Percentiles rank a stretch among this genome's conserved stretches.
Evolutionary conservation across 2,329 filamentous ascomycete genomes (phyloP).

Genomic region (Paraconiothyrium sp.): DNA sequence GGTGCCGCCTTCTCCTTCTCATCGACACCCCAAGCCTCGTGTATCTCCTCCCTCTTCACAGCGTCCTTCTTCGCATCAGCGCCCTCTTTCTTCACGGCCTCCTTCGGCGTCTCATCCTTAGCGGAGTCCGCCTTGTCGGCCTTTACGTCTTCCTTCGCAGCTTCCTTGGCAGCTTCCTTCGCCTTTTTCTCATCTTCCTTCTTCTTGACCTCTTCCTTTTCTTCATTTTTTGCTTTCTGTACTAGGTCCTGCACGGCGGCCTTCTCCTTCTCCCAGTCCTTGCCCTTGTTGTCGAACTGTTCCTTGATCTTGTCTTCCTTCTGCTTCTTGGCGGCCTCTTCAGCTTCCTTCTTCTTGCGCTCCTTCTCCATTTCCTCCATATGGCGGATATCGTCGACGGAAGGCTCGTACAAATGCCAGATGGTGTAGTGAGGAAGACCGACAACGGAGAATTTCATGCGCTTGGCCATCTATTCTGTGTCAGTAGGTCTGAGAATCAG

Average conservation of each 20-base stretch:
- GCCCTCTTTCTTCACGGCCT: conserved; percentile 33
- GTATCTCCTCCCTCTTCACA: conserved; percentile 32
- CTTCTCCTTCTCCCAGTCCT: conserved; percentile 92
- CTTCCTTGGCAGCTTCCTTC: conserved; percentile 75
- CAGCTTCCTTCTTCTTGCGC: conserved; percentile 78
- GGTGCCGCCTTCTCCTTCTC: conserved; percentile 28
- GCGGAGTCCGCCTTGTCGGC: conserved; percentile 43
- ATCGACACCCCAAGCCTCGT: conserved; percentile 28
- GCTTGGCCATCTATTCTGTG: conserved; percentile 84
- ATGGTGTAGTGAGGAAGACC: conserved; percentile 97
- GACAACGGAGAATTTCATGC: conserved; percentile 95
- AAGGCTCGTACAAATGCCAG: conserved; percentile 99
- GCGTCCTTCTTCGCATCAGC: conserved; percentile 10
- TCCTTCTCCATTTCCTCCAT: conserved; percentile 99
- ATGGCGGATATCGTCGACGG: conserved; percentile 93
- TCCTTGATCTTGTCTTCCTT: conserved; percentile 81
- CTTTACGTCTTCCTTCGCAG: conserved; percentile 65
- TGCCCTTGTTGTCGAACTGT: conserved; percentile 77
- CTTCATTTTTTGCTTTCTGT: conserved; percentile 62
- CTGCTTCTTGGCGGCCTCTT: conserved; percentile 78
- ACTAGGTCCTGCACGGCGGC: conserved; percentile 76
- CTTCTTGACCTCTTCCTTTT: conserved; percentile 51
- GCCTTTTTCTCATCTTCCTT: conserved; percentile 45
- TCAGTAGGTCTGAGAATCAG: conserved; percentile 32
- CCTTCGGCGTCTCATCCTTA: conserved; percentile 51